Conservation (phyloP, 2,329 filamentous ascomycete genomes). For the Teratosphaeria zuluensis region DNA sequence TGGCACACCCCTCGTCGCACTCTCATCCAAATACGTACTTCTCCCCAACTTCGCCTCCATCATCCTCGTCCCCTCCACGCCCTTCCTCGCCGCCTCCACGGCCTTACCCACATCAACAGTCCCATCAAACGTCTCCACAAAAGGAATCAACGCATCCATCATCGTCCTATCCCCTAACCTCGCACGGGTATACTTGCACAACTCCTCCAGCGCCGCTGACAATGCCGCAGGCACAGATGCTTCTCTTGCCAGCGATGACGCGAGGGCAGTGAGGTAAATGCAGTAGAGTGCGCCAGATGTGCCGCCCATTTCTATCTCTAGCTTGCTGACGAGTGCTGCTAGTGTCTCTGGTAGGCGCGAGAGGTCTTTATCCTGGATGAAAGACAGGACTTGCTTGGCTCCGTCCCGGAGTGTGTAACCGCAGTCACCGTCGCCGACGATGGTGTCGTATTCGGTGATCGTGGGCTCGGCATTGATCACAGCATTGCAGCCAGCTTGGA, state of each 20-base stretch:
- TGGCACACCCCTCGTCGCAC: conserved; percentile 26
- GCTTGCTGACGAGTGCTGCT: conserved; percentile 20
- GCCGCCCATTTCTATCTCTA: conserved; percentile 29
- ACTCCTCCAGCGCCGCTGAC: conserved; percentile 17
- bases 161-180: conserved; percentile 26
- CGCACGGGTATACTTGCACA: conserved; percentile 26
- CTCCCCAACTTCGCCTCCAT: conserved; percentile 27
- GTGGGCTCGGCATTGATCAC: conserved; percentile 25
- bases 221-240: conserved; percentile 15
- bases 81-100: conserved; percentile 16
- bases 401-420: conserved; percentile 28
- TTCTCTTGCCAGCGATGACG: conserved; percentile 17
- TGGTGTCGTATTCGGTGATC: conserved; percentile 29
- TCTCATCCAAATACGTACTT: conserved; percentile 28
- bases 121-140: conserved; percentile 18
- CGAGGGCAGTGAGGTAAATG: conserved; percentile 26
- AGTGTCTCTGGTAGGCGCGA: conserved; percentile 17
- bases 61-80: conserved; percentile 26
- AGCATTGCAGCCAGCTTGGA: conserved; percentile 23
- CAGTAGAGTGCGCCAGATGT: conserved; percentile 27
- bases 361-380: conserved; percentile 23
- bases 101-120: conserved; percentile 15
- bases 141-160: conserved; percentile 29
- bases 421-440: conserved; percentile 29
- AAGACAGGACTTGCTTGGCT: conserved; percentile 25